Conservation (phyloP, 257 asterid genomes). For the Ophiorrhiza pumila region DNA sequence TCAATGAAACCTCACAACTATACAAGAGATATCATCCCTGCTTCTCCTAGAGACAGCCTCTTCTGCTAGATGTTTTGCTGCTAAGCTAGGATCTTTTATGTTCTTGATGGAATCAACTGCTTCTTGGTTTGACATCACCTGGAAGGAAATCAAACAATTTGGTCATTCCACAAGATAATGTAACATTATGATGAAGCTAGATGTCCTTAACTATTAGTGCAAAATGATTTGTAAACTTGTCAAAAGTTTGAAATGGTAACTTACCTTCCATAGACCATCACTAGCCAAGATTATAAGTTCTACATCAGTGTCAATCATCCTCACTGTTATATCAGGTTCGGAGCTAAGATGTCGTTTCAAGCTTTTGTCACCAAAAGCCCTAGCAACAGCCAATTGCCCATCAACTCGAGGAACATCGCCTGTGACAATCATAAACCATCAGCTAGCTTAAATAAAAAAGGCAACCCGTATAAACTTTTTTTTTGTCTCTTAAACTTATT, state of each 20-base stretch:
- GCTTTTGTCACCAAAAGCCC: slow-evolving; percentile 96
- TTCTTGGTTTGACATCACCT: slow-evolving; percentile 93
- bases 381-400: slow-evolving; percentile 90
- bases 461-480: too few relatives aligned
- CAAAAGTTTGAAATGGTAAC: slow-evolving; percentile 1
- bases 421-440: slow-evolving; percentile 17
- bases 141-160: background rate
- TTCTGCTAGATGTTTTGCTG: slow-evolving; percentile 64
- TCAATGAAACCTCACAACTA: slow-evolving; percentile 71
- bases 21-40: slow-evolving; percentile 91
- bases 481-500: too few relatives aligned
- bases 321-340: slow-evolving; percentile 63
- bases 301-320: slow-evolving; percentile 58
- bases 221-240: background rate
- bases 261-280: slow-evolving; percentile 90
- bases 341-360: slow-evolving; percentile 82
- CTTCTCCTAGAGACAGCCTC: slow-evolving; percentile 69
- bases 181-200: background rate
- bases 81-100: slow-evolving; percentile 61
- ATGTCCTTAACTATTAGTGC: background rate
- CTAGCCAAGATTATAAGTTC: slow-evolving; percentile 80
- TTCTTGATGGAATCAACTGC: slow-evolving; percentile 64
- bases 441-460: slow-evolving; percentile 9
- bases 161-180: background rate
- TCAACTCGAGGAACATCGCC: slow-evolving; percentile 97